A percentile compares a stretch with the other conserved stretches of the same genome.
These are phyloP conservation scores for Aspergillus neoniger DNA, from an alignment of 2,329 filamentous ascomycete genomes.

Conservation along the genomic window DNA sequence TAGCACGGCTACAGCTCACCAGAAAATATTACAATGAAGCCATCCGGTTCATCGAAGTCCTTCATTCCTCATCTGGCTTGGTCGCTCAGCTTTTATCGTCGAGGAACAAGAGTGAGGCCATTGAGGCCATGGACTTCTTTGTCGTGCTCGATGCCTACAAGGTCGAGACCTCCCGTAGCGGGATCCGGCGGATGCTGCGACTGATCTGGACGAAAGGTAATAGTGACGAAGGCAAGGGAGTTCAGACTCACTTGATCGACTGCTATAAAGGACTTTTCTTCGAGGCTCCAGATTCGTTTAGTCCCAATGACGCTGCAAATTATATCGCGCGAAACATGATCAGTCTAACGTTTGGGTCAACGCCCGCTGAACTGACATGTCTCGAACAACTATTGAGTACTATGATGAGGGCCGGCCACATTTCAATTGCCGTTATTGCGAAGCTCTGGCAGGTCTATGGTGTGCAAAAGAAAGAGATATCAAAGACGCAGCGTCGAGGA, in stretches of 20 bases:
- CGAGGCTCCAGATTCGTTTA: slow-evolving; percentile 87
- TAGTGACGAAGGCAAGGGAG: slow-evolving; percentile 97
- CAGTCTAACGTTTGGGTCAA: slow-evolving; percentile 92
- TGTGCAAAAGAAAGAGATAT: slow-evolving; percentile 90
- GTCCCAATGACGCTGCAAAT: slow-evolving; percentile 84
- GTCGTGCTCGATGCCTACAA: slow-evolving; percentile 95
- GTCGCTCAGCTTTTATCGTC: slow-evolving; percentile 88
- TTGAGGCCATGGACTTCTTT: slow-evolving; percentile 99
- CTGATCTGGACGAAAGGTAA: slow-evolving; percentile 99
- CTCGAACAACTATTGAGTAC: slow-evolving; percentile 91
- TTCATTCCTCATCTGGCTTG: slow-evolving; percentile 77
- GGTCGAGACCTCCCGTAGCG: slow-evolving; percentile 86
- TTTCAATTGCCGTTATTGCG: slow-evolving; percentile 80
- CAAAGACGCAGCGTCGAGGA: slow-evolving; percentile 82
- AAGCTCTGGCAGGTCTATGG: slow-evolving; percentile 99
- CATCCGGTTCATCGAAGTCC: slow-evolving; percentile 86
- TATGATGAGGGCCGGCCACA: slow-evolving; percentile 93
- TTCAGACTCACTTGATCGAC: slow-evolving; percentile 94
- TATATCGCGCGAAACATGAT: slow-evolving; percentile 99
- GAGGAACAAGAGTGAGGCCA: slow-evolving; percentile 96
- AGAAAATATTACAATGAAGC: slow-evolving; percentile 92
- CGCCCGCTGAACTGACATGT: slow-evolving; percentile 90
- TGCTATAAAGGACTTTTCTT: slow-evolving; percentile 97
- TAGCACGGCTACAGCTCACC: slow-evolving; percentile 83
- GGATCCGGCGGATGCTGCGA: slow-evolving; percentile 92